Evolutionary conservation across 225 moss, liverwort and hornwort genomes (phyloP).

Genomic region (Neckera pumila): DNA sequence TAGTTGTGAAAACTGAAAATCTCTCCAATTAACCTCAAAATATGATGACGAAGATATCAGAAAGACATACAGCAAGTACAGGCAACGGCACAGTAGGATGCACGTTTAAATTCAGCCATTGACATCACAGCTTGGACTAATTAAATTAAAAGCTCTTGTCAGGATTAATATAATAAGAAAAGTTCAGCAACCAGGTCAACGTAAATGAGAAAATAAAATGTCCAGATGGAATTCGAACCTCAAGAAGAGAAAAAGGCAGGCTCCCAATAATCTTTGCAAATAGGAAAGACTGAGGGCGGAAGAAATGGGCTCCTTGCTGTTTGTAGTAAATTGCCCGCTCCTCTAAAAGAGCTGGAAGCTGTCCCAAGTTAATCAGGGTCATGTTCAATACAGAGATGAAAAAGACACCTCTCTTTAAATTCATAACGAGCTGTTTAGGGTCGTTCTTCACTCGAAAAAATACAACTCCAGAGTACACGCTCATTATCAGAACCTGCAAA

Average conservation of each 20-base stretch:
- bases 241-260: slow-evolving; percentile 47
- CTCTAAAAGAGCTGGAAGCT: slow-evolving; percentile 63
- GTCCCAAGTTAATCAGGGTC: slow-evolving; percentile 86
- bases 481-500: slow-evolving; percentile 63
- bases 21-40: not conserved
- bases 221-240: slow-evolving; percentile 36
- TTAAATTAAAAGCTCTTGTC: not conserved
- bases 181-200: not conserved
- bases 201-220: not conserved
- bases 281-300: slow-evolving; percentile 66
- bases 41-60: not conserved
- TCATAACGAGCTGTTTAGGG: slow-evolving; percentile 50
- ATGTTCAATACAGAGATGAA: slow-evolving; percentile 75
- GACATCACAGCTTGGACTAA: slow-evolving; percentile 3
- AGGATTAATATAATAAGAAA: not conserved
- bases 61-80: not conserved
- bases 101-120: not conserved
- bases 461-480: slow-evolving; percentile 43
- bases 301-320: slow-evolving; percentile 77
- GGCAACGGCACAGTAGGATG: not conserved
- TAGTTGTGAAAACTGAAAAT: not conserved
- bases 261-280: slow-evolving; percentile 60
- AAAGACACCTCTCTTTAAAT: slow-evolving; percentile 53
- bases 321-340: slow-evolving; percentile 85
- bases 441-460: slow-evolving; percentile 53